phyloP scores from a whole-genome alignment of 148 eudicot species.

The Fagopyrum homotropicum region DNA sequence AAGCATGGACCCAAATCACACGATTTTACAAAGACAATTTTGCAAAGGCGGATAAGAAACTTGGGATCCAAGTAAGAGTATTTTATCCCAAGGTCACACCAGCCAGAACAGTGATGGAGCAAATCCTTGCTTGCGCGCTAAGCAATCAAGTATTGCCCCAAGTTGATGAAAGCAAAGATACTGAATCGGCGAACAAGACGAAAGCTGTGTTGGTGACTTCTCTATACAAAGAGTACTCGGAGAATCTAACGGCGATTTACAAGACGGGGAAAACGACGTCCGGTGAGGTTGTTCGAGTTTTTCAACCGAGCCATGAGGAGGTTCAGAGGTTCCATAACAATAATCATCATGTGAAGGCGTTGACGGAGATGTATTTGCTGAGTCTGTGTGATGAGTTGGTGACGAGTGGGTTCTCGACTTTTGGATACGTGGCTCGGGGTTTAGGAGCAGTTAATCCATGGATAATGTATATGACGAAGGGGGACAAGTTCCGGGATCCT shows the following conservation, averaged over 20 bases:
- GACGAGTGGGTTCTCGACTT: slow-evolving; percentile 70
- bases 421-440: slow-evolving; percentile 86
- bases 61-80: slow-evolving; percentile 63
- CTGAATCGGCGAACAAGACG: slow-evolving; percentile 14
- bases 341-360: slow-evolving; percentile 58
- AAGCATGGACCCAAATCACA: slow-evolving; percentile 57
- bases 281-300: slow-evolving; percentile 50
- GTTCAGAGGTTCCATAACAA: slow-evolving; percentile 46
- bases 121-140: slow-evolving; percentile 46
- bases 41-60: slow-evolving; percentile 43
- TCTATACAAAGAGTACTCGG: slow-evolving; percentile 41
- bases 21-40: slow-evolving; percentile 56
- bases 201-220: slow-evolving; percentile 55
- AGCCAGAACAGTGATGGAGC: slow-evolving; percentile 44
- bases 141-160: slow-evolving; percentile 43
- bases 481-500: slow-evolving; percentile 26
- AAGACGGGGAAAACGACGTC: slow-evolving; percentile 49
- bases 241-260: slow-evolving; percentile 36
- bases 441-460: slow-evolving; percentile 72
- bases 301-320: slow-evolving; percentile 72
- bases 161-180: slow-evolving; percentile 16
- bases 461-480: slow-evolving; percentile 43
- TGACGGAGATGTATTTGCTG: slow-evolving; percentile 78
- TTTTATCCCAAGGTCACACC: slow-evolving; percentile 35
- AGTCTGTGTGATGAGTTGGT: slow-evolving; percentile 72